These are phyloP conservation scores for Lipomyces chichibuensis DNA, from an alignment of 805 yeast genomes.

Conservation along the genomic window DNA sequence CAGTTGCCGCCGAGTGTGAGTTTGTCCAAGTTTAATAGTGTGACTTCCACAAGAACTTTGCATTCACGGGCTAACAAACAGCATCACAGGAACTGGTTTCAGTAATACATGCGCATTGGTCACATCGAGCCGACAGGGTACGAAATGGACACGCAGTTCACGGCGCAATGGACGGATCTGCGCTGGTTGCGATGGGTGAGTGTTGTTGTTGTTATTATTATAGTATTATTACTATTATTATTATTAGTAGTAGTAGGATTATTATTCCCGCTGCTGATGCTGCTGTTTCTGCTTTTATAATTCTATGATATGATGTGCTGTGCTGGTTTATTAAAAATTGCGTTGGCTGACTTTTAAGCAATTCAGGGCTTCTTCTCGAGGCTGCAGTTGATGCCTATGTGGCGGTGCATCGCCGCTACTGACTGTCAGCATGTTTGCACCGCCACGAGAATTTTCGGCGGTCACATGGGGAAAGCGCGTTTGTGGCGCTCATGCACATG, in stretches of 20 bases:
- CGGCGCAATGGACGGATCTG: conserved; percentile 21
- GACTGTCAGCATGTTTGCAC: too few relatives aligned
- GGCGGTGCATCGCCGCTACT: conserved; percentile 10
- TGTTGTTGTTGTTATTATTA: not conserved
- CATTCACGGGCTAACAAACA: not conserved
- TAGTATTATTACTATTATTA: too few relatives aligned
- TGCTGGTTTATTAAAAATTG: not conserved
- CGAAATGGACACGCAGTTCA: conserved; percentile 7
- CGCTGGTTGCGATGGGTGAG: conserved; percentile 28
- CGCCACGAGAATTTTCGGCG: not conserved
- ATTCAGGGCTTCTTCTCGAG: conserved; percentile 19
- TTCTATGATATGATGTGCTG: not conserved
- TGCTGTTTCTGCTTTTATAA: not conserved
- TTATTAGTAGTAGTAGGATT: too few relatives aligned
- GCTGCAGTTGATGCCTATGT: conserved; percentile 13
- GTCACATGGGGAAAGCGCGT: conserved; percentile 15
- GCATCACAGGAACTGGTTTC: conserved; percentile 14
- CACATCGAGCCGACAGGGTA: conserved; percentile 5
- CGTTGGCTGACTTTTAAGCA: not conserved
- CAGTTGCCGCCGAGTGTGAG: conserved; percentile 10
- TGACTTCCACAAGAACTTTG: not conserved
- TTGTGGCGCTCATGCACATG: conserved; percentile 16
- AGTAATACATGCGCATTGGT: conserved; percentile 15
- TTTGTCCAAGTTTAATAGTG: not conserved
- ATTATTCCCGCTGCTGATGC: too few relatives aligned